Percentiles rank a stretch among this genome's conserved stretches.
Evolutionary conservation across 78 protist genomes (phyloP).

Genomic region (Chrysochromulina tobinii): DNA sequence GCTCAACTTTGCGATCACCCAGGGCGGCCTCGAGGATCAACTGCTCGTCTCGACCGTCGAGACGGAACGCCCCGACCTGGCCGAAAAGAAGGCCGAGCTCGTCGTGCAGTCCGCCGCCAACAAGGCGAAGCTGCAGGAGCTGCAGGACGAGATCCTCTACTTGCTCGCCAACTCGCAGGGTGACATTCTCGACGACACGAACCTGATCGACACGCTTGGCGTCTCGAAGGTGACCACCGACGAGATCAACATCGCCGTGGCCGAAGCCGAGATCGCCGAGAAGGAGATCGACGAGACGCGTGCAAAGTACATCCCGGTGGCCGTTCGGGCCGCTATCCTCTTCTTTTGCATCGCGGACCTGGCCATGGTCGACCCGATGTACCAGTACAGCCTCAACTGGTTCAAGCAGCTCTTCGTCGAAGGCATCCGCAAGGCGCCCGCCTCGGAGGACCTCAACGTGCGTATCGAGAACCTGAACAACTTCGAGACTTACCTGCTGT

Average conservation of each 20-base stretch:
- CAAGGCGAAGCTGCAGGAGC: slow-evolving; percentile 61
- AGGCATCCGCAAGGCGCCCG: slow-evolving; percentile 31
- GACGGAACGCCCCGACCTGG: slow-evolving; percentile 52
- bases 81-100: slow-evolving; percentile 64
- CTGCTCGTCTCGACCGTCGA: slow-evolving; percentile 57
- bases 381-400: slow-evolving; percentile 74
- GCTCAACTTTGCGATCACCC: slow-evolving; percentile 67
- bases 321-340: slow-evolving; percentile 61
- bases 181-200: slow-evolving; percentile 80
- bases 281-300: slow-evolving; percentile 68
- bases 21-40: slow-evolving; percentile 61
- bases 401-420: slow-evolving; percentile 49
- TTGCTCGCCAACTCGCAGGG: slow-evolving; percentile 65
- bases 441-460: slow-evolving; percentile 13
- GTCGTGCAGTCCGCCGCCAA: slow-evolving; percentile 61
- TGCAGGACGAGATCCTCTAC: slow-evolving; percentile 78
- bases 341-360: slow-evolving; percentile 72
- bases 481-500: slow-evolving; percentile 36
- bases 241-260: slow-evolving; percentile 47
- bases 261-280: slow-evolving; percentile 71
- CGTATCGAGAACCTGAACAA: slow-evolving; percentile 42
- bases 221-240: slow-evolving; percentile 70
- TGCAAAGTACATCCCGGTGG: slow-evolving; percentile 64
- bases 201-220: slow-evolving; percentile 78
- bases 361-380: slow-evolving; percentile 76